Base-by-base conservation (phyloP, 768 basidiomycete species). In the Pisolithus microcarpus region DNA sequence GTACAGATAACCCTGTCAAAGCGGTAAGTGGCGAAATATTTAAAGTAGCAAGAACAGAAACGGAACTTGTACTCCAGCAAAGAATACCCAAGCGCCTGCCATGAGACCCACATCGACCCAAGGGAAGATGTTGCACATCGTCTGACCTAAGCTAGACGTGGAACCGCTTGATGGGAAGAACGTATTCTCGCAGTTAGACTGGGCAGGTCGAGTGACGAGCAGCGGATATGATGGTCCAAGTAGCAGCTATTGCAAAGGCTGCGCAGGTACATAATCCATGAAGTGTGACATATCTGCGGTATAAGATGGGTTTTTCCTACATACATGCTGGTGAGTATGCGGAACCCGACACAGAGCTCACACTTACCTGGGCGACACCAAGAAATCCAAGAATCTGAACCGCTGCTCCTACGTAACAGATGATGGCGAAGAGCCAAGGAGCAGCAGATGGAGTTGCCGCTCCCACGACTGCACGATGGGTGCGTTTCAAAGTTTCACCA, bases 51-150 rank as follows among this genome's bases (percentile, higher is more conserved):
- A 39, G 15, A 39, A 11, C 1, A n/a, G n/a, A 30, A 1, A 59
- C 83, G 5, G 58, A 66, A 85, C 86, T 65, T 95, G 91, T 34
- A 88, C 71, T 54, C 85, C 72, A n/a, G 78, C 79, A 24, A 96
- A 72, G 15, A 96, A 61, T 9, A 87, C 67, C 89, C 93, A 97
- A 6, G 96, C 72, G 7, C 80, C 90, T 18, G 76, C 86, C 91
- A 98, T 94, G 50, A 97, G 71, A 36, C 94, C 94, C 13, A 96
- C 73, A 59, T 89, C 87, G 9, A 91, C 87, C 90, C 92, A 96
- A 5, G 91, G 76, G 63, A 97, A 95, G 49, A 96, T 85, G 43
- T 84, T 74, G 70, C 96, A 99, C 21, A 98, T 75, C 5, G 78
- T 81, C 34, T 82, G 66, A 6, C 82, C 87, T 64, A 91, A 78